A percentile compares a stretch with the other conserved stretches of the same genome.
These are phyloP conservation scores for Globisporangium paroecandrum DNA, from an alignment of 352 stramenopile species.

Conservation along the genomic window DNA sequence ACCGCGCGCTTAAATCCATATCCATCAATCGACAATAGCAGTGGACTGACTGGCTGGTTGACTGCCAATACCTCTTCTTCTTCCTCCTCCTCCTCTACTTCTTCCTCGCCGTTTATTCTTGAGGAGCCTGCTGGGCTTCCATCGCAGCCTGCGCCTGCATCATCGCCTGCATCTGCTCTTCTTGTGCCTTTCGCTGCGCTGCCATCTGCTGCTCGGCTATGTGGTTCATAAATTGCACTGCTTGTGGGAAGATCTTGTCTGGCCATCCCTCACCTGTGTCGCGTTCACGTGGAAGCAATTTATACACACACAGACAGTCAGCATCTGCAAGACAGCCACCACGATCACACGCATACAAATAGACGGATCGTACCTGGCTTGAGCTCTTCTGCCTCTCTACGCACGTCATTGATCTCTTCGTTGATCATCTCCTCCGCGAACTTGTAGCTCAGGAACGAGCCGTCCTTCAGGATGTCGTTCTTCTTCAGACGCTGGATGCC, in stretches of 20 bases:
- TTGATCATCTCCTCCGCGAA: conserved; percentile 85
- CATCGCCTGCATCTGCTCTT: conserved; percentile 72
- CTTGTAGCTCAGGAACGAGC: conserved; percentile 86
- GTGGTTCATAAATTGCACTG: conserved; percentile 88
- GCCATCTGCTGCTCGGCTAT: conserved; percentile 85
- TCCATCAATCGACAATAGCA: not conserved
- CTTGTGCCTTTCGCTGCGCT: conserved; percentile 63
- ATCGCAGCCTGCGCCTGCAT: conserved; percentile 46
- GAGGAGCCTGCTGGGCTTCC: conserved; percentile 43
- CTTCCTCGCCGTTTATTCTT: conserved; percentile 49
- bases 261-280: conserved; percentile 76
- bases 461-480: conserved; percentile 88
- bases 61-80: not conserved
- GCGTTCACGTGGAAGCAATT: not conserved
- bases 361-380: conserved; percentile 53
- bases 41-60: not conserved
- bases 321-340: not conserved
- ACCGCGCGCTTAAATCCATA: not conserved
- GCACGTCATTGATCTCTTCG: conserved; percentile 84
- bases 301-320: conserved; percentile 1
- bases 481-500: conserved; percentile 85
- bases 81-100: conserved; percentile 3
- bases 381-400: conserved; percentile 72
- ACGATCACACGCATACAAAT: not conserved
- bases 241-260: conserved; percentile 86